Evolutionary conservation across 352 stramenopile genomes (phyloP).

Genomic region (Phytophthora ohioensis): DNA sequence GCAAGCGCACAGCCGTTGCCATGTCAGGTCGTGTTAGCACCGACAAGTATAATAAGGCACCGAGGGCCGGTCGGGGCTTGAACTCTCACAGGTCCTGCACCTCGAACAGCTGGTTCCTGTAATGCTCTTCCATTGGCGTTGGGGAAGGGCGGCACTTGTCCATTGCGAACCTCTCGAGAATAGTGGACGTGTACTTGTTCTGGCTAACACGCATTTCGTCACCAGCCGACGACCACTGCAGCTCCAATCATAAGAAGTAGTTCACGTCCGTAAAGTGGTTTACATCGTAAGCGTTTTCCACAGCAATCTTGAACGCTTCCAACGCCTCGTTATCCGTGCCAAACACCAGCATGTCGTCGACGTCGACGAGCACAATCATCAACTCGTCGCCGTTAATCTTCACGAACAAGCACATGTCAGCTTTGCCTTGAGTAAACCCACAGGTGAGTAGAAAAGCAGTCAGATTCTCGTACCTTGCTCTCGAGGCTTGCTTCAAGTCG

Average conservation of each 20-base stretch:
- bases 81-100: slow-evolving; percentile 8
- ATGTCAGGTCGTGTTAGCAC: slow-evolving; percentile 23
- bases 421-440: slow-evolving; percentile 13
- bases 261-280: slow-evolving; percentile 3
- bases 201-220: slow-evolving; percentile 13
- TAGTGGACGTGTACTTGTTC: slow-evolving; percentile 12
- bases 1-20: slow-evolving; percentile 6
- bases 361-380: slow-evolving; percentile 36
- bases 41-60: slow-evolving; percentile 19
- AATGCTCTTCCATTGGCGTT: slow-evolving; percentile 22
- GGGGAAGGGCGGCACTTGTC: not conserved
- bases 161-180: slow-evolving; percentile 18
- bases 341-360: slow-evolving; percentile 43
- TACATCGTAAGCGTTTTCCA: slow-evolving; percentile 10
- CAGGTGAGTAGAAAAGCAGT: slow-evolving; percentile 12
- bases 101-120: slow-evolving; percentile 13
- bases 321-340: slow-evolving; percentile 2
- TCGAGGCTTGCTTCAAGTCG: slow-evolving; percentile 39
- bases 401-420: slow-evolving; percentile 39
- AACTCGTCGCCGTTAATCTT: slow-evolving; percentile 2
- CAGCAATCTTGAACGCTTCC: slow-evolving; percentile 7
- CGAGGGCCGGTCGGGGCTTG: slow-evolving; percentile 10
- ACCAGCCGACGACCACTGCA: slow-evolving; percentile 15
- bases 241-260: not conserved
- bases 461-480: slow-evolving; percentile 34